Evolutionary conservation across 768 basidiomycete genomes (phyloP).

Genomic region (Tricholoma sp.): DNA sequence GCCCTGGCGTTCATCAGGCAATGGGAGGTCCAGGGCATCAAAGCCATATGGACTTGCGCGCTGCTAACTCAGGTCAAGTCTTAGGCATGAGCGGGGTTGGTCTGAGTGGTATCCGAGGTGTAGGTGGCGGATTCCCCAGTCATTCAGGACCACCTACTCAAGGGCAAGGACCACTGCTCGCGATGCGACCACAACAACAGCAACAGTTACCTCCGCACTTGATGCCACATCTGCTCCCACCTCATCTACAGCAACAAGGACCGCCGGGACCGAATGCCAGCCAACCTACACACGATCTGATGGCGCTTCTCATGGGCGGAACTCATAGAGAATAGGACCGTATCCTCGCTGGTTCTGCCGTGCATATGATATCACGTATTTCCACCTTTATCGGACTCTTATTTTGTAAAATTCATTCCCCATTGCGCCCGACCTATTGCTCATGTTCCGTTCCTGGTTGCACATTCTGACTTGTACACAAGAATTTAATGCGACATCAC

Average conservation of each 20-base stretch:
- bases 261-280: conserved; percentile 38
- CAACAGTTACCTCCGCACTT: conserved; percentile 57
- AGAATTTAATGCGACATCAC: not conserved
- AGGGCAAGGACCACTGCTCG: conserved; percentile 37
- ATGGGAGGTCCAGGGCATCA: conserved; percentile 51
- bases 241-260: conserved; percentile 61
- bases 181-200: conserved; percentile 48
- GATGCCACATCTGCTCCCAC: conserved; percentile 41
- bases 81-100: conserved; percentile 39
- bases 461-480: not conserved
- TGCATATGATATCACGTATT: conserved; percentile 1
- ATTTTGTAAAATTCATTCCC: conserved; percentile 6
- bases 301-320: conserved; percentile 80
- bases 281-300: conserved; percentile 68
- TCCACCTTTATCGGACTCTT: not conserved
- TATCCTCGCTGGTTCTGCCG: conserved; percentile 1
- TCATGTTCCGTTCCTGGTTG: not conserved
- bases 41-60: conserved; percentile 49
- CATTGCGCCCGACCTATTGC: not conserved
- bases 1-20: conserved; percentile 38
- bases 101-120: conserved; percentile 39
- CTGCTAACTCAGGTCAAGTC: conserved; percentile 45
- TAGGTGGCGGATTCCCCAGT: conserved; percentile 42
- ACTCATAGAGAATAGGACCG: conserved; percentile 54
- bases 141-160: conserved; percentile 43